A percentile compares a stretch with the other conserved stretches of the same genome.
Evolutionary conservation across 2,329 filamentous ascomycete species (phyloP).

Genomic region (Xylariaceae sp.): DNA sequence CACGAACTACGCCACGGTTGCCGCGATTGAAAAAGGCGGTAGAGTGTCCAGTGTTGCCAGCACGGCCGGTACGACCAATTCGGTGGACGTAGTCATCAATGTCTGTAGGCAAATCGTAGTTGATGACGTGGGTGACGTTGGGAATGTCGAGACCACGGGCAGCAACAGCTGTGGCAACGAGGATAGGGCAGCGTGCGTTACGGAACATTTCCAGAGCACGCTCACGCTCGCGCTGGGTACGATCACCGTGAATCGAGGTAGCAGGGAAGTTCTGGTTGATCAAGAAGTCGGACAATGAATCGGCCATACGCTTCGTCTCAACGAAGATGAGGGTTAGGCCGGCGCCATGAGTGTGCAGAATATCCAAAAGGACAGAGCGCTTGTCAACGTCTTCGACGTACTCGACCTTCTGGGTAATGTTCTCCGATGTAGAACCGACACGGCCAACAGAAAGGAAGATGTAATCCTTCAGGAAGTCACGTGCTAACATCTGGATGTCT

Average conservation of each 20-base stretch:
- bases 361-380: slow-evolving; percentile 95
- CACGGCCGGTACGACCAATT: slow-evolving; percentile 99
- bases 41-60: slow-evolving; percentile 96
- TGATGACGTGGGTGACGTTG: slow-evolving; percentile 96
- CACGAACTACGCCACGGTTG: slow-evolving; percentile 96
- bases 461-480: slow-evolving; percentile 99
- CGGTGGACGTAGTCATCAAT: slow-evolving; percentile 99
- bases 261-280: slow-evolving; percentile 99
- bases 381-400: slow-evolving; percentile 98
- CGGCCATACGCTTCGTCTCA: slow-evolving; percentile 99
- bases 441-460: slow-evolving; percentile 98
- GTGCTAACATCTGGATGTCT: slow-evolving; percentile 98
- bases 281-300: slow-evolving; percentile 95
- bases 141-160: slow-evolving; percentile 92
- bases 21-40: slow-evolving; percentile 99
- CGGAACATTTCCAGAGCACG: slow-evolving; percentile 97
- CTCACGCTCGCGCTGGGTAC: slow-evolving; percentile 98
- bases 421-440: slow-evolving; percentile 99
- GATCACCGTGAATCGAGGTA: slow-evolving; percentile 97
- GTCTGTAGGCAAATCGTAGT: slow-evolving; percentile 98
- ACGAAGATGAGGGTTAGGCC: slow-evolving; percentile 97
- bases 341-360: slow-evolving; percentile 89
- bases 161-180: slow-evolving; percentile 96
- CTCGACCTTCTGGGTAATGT: slow-evolving; percentile 98
- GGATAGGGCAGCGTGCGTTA: slow-evolving; percentile 90